These are phyloP conservation scores for Spathaspora boniae DNA, from an alignment of 805 yeast species.

Conservation along the genomic window DNA sequence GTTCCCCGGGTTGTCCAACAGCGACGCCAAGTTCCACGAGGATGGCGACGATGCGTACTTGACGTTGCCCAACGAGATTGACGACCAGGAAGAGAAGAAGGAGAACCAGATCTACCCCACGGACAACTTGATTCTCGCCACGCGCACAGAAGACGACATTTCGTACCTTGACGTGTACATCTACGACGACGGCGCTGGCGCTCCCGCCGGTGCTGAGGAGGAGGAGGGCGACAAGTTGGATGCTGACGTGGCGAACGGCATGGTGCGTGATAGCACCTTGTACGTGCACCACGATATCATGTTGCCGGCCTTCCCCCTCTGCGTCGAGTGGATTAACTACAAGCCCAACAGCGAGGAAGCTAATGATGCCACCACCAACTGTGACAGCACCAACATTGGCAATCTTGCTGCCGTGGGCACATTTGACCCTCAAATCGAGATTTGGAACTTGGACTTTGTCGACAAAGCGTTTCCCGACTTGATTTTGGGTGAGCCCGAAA, in stretches of 20 bases:
- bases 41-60: slow-evolving; percentile 51
- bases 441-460: slow-evolving; percentile 91
- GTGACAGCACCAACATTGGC: slow-evolving; percentile 51
- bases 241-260: slow-evolving; percentile 71
- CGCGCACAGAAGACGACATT: slow-evolving; percentile 94
- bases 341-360: slow-evolving; percentile 50
- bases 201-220: slow-evolving; percentile 63
- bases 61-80: slow-evolving; percentile 59
- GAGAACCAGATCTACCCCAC: slow-evolving; percentile 86
- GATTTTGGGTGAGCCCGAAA: slow-evolving; percentile 76
- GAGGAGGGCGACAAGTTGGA: slow-evolving; percentile 66
- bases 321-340: slow-evolving; percentile 92
- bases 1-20: slow-evolving; percentile 66
- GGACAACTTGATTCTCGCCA: slow-evolving; percentile 84
- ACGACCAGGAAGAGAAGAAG: slow-evolving; percentile 69
- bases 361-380: no score
- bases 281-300: slow-evolving; percentile 95
- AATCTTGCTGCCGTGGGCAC: slow-evolving; percentile 97
- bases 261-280: slow-evolving; percentile 67
- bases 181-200: slow-evolving; percentile 91
- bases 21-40: slow-evolving; percentile 55
- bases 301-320: slow-evolving; percentile 95
- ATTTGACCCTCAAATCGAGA: slow-evolving; percentile 94
- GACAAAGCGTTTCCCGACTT: slow-evolving; percentile 95
- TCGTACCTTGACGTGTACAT: slow-evolving; percentile 90